Conservation (phyloP, 2,329 filamentous ascomycete species). For the Dactylonectria macrodidyma region DNA sequence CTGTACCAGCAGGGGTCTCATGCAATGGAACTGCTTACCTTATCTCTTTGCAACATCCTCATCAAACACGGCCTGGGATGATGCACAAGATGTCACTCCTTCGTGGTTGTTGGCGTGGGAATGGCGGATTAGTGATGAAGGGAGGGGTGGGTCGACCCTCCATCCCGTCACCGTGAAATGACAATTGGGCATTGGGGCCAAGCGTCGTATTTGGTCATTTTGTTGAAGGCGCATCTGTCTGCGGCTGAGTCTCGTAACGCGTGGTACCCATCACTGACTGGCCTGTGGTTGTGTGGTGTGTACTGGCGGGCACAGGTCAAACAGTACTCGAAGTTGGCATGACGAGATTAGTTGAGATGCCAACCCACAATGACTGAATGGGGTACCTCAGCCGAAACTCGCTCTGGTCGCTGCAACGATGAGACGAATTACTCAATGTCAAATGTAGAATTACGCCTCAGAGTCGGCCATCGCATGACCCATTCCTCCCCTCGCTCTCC, state of each 20-base stretch:
- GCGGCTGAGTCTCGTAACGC: not conserved
- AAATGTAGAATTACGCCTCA: not conserved
- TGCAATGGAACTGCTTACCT: constrained; percentile 2
- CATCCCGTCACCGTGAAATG: not conserved
- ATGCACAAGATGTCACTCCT: constrained; percentile 4
- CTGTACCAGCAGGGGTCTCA: not conserved
- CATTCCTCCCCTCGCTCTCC: not conserved
- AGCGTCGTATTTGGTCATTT: not conserved
- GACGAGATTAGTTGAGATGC: not conserved
- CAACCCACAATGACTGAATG: not conserved
- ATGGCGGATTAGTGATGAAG: not conserved
- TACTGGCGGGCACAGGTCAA: not conserved
- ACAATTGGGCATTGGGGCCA: not conserved
- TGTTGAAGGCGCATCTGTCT: not conserved
- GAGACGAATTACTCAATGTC: not conserved
- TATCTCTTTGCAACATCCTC: constrained; percentile 14
- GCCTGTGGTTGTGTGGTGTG: too few relatives aligned
- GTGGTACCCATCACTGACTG: not conserved
- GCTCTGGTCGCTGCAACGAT: not conserved
- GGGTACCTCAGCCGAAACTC: not conserved
- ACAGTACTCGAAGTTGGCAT: not conserved
- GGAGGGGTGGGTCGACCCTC: not conserved
- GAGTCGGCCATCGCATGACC: not conserved
- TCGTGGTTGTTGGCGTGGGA: not conserved
- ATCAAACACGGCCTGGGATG: constrained; percentile 12